A percentile compares a stretch with the other conserved stretches of the same genome.
Conservation (phyloP, 208 protist genomes). For the Trypanosoma theileri region DNA sequence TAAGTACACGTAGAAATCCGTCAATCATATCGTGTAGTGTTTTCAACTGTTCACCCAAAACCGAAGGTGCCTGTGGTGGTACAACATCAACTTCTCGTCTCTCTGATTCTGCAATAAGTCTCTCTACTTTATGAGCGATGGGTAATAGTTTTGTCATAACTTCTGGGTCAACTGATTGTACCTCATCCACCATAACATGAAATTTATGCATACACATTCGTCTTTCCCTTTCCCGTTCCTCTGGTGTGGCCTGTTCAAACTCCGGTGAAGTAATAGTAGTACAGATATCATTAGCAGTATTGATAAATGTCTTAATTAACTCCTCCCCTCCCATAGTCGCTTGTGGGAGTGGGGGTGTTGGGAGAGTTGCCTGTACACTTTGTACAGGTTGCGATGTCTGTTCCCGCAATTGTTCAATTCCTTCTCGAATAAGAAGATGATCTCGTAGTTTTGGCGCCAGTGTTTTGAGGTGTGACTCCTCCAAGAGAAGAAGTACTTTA, state of each 20-base stretch:
- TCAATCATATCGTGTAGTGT: conserved; percentile 67
- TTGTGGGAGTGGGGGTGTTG: background rate
- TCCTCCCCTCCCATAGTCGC: no score
- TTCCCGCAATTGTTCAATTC: conserved; percentile 34
- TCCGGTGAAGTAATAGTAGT: background rate
- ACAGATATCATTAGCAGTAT: conserved; percentile 21
- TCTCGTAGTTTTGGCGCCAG: conserved; percentile 55
- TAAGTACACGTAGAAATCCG: conserved; percentile 51
- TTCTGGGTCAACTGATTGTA: conserved; percentile 1
- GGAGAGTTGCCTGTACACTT: conserved; percentile 2
- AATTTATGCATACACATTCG: conserved; percentile 4
- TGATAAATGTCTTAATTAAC: conserved; percentile 22
- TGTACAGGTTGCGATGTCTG: background rate
- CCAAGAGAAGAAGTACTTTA: conserved; percentile 37
- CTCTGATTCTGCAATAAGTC: conserved; percentile 1
- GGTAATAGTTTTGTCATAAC: conserved; percentile 3
- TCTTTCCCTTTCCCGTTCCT: background rate
- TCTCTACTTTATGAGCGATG: conserved; percentile 9
- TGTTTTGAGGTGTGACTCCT: conserved; percentile 34
- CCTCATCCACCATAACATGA: background rate
- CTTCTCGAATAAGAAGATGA: conserved; percentile 36
- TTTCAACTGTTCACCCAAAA: conserved; percentile 21
- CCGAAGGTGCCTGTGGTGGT: background rate
- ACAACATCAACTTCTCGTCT: background rate
- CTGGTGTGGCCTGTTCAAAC: background rate